Evolutionary conservation across 23 red algal genomes (phyloP), one percentile per base, ranked within the genome.

Genomic region (Gracilariopsis chorda): DNA sequence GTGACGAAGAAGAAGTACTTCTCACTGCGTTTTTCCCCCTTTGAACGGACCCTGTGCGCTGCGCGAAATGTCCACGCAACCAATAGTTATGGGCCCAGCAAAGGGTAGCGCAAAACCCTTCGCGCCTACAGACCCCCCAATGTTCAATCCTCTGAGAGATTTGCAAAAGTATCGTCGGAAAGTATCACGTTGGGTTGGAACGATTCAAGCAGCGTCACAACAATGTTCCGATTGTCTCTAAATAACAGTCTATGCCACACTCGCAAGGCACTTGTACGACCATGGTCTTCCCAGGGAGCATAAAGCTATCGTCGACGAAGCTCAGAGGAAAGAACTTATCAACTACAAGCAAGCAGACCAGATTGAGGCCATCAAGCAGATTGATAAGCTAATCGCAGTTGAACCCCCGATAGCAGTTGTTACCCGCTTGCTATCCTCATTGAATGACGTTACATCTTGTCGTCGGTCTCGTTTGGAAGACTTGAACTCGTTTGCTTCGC

Each of bases 81-180:
- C 9, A 24, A 30, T 20, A 80, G 76, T 80, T 80, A 80, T 58
- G 48, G 76, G 76, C 76, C 76, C 47, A 80, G 76, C 43, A 1
- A 21, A 52, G 20, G 76, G 55, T 23, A 21, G 14, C 8, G 11
- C 78, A 44, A 37, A n/a, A 12, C 53, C 29, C 16, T 59, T 36
- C 32, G 36, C 39, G 3, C 48, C 40, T 21, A 44, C 57, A 13
- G 55, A 64, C 8, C 78, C 1, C 4, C 52, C 78, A 1, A 13
- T 44, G 16, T 83, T 61, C 36, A 60, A 57, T 6, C 51, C 20
- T 1, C 30, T 41, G 40, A 46, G 51, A 1, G 23, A 62, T 64
- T 39, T 41, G 1, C 27, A 83, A 43, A 30, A 12, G 55, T 60
- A 25, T 19, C 55, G 55, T 60, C 55, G 55, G 21, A 5, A 60